Evolutionary conservation across 352 stramenopile species (phyloP).

Genomic region (Globisporangium acanthophoron): DNA sequence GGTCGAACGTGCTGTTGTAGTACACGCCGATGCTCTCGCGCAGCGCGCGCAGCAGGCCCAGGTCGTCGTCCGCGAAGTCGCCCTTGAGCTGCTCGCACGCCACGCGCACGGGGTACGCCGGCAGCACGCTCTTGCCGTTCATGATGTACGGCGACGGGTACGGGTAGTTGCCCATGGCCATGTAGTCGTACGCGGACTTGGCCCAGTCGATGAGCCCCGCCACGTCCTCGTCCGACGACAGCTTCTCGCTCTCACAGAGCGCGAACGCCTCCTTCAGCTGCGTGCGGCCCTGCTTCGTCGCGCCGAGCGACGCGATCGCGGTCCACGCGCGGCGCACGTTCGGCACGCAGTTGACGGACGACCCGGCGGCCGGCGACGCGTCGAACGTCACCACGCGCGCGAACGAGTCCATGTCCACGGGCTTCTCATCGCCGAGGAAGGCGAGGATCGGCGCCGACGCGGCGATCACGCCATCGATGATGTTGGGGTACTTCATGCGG

Average conservation of each 20-base stretch:
- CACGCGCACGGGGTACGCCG: constrained; percentile 86
- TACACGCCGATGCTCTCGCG: constrained; percentile 59
- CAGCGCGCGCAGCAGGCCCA: constrained; percentile 44
- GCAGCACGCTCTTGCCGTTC: constrained; percentile 79
- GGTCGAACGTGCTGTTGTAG: constrained; percentile 65
- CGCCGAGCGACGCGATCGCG: constrained; percentile 45
- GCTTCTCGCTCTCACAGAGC: constrained; percentile 44
- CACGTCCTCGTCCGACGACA: constrained; percentile 43
- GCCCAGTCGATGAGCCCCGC: constrained; percentile 52
- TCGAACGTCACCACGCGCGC: constrained; percentile 50
- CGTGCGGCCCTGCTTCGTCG: constrained; percentile 37
- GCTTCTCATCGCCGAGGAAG: constrained; percentile 54
- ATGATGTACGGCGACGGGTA: constrained; percentile 95
- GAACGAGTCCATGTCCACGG: constrained; percentile 67
- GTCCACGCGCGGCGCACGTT: constrained; percentile 77
- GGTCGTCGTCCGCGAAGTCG: constrained; percentile 32
- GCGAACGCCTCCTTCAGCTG: constrained; percentile 33
- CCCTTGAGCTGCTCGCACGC: constrained; percentile 69
- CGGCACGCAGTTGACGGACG: constrained; percentile 52
- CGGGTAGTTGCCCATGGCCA: constrained; percentile 96
- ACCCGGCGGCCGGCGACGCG: constrained; percentile 59
- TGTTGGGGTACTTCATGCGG: constrained; percentile 90
- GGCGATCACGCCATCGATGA: constrained; percentile 88
- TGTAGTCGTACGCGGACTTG: constrained; percentile 84
- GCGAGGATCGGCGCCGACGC: constrained; percentile 86